A percentile compares a stretch with the other conserved stretches of the same genome.
Conservation (phyloP, 1,284 basidiomycete species). For the Naganishia liquefaciens region DNA sequence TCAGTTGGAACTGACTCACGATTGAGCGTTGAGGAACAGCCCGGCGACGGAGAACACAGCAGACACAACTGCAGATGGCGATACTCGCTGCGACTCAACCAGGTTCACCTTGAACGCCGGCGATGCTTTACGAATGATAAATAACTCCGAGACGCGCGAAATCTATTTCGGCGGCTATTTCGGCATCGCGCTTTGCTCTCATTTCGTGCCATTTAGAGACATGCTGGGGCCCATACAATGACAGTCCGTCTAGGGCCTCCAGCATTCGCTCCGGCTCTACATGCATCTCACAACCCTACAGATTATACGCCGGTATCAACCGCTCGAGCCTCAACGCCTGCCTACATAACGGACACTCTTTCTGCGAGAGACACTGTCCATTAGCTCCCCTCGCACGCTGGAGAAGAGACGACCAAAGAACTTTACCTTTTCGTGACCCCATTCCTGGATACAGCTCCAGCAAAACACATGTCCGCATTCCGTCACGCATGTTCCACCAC, state of each 20-base stretch:
- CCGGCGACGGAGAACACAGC: too few species aligned
- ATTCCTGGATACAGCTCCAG: slow-evolving; percentile 85
- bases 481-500: slow-evolving; percentile 67
- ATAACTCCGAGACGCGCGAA: too few species aligned
- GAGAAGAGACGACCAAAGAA: neutral
- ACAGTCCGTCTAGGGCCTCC: neutral
- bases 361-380: slow-evolving; percentile 53
- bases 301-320: slow-evolving; percentile 78
- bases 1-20: too few species aligned
- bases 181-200: neutral
- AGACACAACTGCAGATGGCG: too few species aligned
- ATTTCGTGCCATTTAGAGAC: too few species aligned
- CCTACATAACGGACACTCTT: slow-evolving; percentile 83
- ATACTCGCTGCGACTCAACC: neutral
- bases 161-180: too few species aligned
- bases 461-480: slow-evolving; percentile 94
- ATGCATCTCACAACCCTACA: slow-evolving; percentile 57
- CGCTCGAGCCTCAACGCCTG: slow-evolving; percentile 72
- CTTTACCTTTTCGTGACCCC: slow-evolving; percentile 77
- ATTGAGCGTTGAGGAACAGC: too few species aligned
- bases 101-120: neutral
- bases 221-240: too few species aligned
- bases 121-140: too few species aligned
- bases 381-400: too few species aligned
- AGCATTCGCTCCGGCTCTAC: neutral